phyloP scores from a whole-genome alignment of 2,329 filamentous ascomycete species.

The Calonectria hongkongensis region DNA sequence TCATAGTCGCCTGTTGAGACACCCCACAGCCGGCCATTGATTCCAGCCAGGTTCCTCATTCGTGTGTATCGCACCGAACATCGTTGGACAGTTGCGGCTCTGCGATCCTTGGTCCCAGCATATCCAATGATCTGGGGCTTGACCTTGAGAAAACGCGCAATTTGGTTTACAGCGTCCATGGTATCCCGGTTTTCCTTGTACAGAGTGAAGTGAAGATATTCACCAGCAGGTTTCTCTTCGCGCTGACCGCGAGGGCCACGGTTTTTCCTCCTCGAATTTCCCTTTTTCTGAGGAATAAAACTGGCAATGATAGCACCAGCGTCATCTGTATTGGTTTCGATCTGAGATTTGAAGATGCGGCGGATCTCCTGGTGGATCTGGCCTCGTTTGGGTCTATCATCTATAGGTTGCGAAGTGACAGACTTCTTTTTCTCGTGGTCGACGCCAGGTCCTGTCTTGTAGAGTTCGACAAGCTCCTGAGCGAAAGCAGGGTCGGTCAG shows the following conservation, averaged over 20 bases:
- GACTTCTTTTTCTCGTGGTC: constrained; percentile 55
- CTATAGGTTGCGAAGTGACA: constrained; percentile 64
- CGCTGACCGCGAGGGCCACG: constrained; percentile 51
- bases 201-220: constrained; percentile 91
- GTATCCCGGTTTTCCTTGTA: constrained; percentile 99
- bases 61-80: constrained; percentile 77
- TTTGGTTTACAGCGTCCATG: constrained; percentile 89
- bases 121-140: constrained; percentile 84
- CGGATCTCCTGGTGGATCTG: constrained; percentile 79
- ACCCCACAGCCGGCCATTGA: constrained; percentile 79
- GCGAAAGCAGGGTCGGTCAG: constrained; percentile 64
- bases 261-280: constrained; percentile 53
- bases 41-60: constrained; percentile 75
- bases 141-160: constrained; percentile 83
- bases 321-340: constrained; percentile 82
- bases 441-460: constrained; percentile 60
- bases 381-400: constrained; percentile 67
- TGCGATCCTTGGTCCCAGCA: constrained; percentile 92
- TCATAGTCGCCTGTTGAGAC: constrained; percentile 86
- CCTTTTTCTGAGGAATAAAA: constrained; percentile 72
- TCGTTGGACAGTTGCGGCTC: constrained; percentile 89
- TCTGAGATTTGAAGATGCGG: constrained; percentile 84
- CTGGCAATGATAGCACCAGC: constrained; percentile 79
- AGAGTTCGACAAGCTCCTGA: constrained; percentile 64
- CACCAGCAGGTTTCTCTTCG: constrained; percentile 71